Base-by-base conservation (phyloP, 192 early-diverging fungal species). In the Backusella luteola region DNA sequence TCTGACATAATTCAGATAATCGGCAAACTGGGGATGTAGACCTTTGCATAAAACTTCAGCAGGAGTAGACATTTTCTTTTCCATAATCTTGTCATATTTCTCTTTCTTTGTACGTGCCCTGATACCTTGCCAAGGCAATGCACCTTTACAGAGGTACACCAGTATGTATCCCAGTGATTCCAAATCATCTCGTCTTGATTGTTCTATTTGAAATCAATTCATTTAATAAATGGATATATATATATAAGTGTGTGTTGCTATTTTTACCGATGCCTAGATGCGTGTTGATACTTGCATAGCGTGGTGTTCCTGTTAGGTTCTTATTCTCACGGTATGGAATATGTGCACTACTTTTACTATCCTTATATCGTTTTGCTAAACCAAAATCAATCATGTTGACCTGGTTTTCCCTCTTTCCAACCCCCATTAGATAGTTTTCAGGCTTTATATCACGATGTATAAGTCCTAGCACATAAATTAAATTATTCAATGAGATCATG, bases 11-110 rank as follows among this genome's bases (percentile, higher is more conserved):
- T 95, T 96, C 72, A 97, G 84, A 76, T 94, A 97, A 29, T 93
- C 89, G 19, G 91, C 88, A 84, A 97, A 96, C 83, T 97, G 94
- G 74, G 88, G 88, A 7, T 94, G 94, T 73, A 91, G 91, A 4
- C 93, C 91, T 46, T 92, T 90, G 84, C 94, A 96, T 15, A 97
- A 85, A 72, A 91, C 83, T 77, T 95, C 94, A 17, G 93, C 92
- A 19, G 89, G 87, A 9, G 94, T 94, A 32, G 88, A 93, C 90
- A 94, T 94, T 87, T 97, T 97, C 86, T 93, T 95, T 76, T 95
- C 94, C 93, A 94, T 93, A 77, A 97, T 97, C 74, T 93, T 92
- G 83, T 96, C 94, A 84, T 95, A 95, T 85, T 96, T 95, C 90
- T 95, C 93, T 83, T 94, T 93, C 83, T 95, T 96, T 69, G 92